Evolutionary conservation across 768 basidiomycete genomes (phyloP).

Genomic region (Mycena polygramma): DNA sequence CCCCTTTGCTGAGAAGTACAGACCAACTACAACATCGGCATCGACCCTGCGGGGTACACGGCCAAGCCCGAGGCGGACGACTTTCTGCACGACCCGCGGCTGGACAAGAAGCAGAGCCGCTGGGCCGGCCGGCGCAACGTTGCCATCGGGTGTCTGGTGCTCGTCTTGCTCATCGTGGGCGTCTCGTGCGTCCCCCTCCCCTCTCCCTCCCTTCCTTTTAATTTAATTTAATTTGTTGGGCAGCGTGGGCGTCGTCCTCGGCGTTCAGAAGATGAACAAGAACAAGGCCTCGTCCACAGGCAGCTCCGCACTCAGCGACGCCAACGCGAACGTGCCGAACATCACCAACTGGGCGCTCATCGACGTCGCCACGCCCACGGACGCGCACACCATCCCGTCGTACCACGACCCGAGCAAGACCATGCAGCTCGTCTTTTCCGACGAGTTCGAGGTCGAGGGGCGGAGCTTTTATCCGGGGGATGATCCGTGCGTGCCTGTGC

Average conservation of each 20-base stretch:
- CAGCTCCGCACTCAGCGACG: slow-evolving; percentile 24
- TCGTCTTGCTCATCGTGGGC: slow-evolving; percentile 23
- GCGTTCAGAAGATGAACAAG: slow-evolving; percentile 18
- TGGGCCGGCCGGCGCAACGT: slow-evolving; percentile 1
- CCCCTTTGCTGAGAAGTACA: slow-evolving; percentile 20
- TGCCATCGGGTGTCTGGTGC: slow-evolving; percentile 24
- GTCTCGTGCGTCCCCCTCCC: slow-evolving; percentile 27
- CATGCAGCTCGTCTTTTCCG: slow-evolving; percentile 77
- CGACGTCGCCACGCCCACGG: slow-evolving; percentile 70
- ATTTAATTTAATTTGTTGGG: no score
- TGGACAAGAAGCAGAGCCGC: not conserved
- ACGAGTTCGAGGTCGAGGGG: slow-evolving; percentile 85
- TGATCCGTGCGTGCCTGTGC: slow-evolving; percentile 91
- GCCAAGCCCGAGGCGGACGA: slow-evolving; percentile 28
- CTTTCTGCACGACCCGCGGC: slow-evolving; percentile 28
- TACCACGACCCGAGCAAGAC: slow-evolving; percentile 39
- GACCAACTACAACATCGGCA: slow-evolving; percentile 26
- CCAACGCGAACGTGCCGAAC: slow-evolving; percentile 23
- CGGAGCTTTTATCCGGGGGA: slow-evolving; percentile 86
- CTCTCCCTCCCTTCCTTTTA: slow-evolving; percentile 15
- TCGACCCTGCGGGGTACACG: slow-evolving; percentile 23
- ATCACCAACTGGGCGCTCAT: slow-evolving; percentile 30
- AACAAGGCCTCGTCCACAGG: not conserved
- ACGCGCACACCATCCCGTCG: slow-evolving; percentile 56
- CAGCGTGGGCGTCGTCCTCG: slow-evolving; percentile 16